phyloP scores from a whole-genome alignment of 805 yeast genomes.

The Priceomyces fermenticarens region DNA sequence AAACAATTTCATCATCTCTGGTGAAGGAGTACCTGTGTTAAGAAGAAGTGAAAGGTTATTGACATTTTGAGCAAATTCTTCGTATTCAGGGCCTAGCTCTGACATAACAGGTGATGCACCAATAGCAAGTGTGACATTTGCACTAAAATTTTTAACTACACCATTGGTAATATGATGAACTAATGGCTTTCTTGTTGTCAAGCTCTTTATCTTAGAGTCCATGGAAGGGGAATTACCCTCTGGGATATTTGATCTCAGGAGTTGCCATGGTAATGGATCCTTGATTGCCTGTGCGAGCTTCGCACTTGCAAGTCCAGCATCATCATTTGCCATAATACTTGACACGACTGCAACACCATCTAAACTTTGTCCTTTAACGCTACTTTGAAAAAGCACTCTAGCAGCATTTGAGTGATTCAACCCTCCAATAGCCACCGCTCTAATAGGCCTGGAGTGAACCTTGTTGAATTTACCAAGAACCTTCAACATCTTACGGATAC shows the following conservation, averaged over 20 bases:
- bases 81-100: constrained; percentile 64
- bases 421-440: constrained; percentile 81
- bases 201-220: constrained; percentile 9
- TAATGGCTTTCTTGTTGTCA: constrained; percentile 47
- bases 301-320: constrained; percentile 52
- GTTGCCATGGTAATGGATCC: constrained; percentile 23
- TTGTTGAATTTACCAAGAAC: constrained; percentile 32
- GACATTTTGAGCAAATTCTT: constrained; percentile 52
- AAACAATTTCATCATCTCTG: constrained; percentile 40
- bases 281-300: constrained; percentile 27
- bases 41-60: constrained; percentile 58
- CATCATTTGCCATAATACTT: constrained; percentile 65
- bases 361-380: constrained; percentile 43
- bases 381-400: constrained; percentile 51
- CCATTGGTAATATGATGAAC: constrained; percentile 86
- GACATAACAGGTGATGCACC: constrained; percentile 92
- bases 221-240: neutral
- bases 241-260: neutral
- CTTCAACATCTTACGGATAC: constrained; percentile 53
- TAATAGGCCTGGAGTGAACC: constrained; percentile 32
- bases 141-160: constrained; percentile 86
- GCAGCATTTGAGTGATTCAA: constrained; percentile 61
- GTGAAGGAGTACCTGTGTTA: constrained; percentile 73
- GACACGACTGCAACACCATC: constrained; percentile 93
- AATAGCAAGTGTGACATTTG: constrained; percentile 78